A percentile compares a stretch with the other conserved stretches of the same genome.
Conservation (phyloP, 768 basidiomycete genomes). For the Rhodotorula diobovata region DNA sequence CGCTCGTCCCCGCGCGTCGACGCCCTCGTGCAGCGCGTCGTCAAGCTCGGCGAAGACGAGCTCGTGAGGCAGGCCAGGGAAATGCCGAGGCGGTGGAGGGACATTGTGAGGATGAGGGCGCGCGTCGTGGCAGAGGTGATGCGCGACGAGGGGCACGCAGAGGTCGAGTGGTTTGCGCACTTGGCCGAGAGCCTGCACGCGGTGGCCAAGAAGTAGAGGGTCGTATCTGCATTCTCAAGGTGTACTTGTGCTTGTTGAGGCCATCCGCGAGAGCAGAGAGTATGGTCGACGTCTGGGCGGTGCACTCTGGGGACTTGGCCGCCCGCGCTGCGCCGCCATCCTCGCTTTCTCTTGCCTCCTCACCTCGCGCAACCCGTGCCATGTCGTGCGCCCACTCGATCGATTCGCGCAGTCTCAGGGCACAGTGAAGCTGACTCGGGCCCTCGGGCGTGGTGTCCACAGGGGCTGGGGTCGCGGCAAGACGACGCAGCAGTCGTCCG, state of each 20-base stretch:
- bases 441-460: background rate
- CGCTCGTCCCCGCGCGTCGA: background rate
- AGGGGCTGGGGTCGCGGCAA: constrained; percentile 11
- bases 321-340: no score
- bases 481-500: constrained; percentile 10
- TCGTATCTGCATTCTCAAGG: background rate
- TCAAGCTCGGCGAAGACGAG: constrained; percentile 2
- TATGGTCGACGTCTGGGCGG: background rate
- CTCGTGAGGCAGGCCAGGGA: background rate
- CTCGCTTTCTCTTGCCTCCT: no score
- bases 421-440: no score
- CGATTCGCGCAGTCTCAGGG: background rate
- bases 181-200: constrained; percentile 8
- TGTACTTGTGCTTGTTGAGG: background rate
- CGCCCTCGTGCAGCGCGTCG: background rate
- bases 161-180: constrained; percentile 29
- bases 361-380: background rate
- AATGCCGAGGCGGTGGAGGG: background rate
- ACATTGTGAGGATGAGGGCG: constrained; percentile 4
- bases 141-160: background rate
- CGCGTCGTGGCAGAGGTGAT: constrained; percentile 1
- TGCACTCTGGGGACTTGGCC: no score
- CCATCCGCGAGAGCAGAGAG: background rate
- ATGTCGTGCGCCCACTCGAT: background rate
- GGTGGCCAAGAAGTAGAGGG: background rate